Conservation (phyloP, 306 rosid species). For the Dryas octopetala region DNA sequence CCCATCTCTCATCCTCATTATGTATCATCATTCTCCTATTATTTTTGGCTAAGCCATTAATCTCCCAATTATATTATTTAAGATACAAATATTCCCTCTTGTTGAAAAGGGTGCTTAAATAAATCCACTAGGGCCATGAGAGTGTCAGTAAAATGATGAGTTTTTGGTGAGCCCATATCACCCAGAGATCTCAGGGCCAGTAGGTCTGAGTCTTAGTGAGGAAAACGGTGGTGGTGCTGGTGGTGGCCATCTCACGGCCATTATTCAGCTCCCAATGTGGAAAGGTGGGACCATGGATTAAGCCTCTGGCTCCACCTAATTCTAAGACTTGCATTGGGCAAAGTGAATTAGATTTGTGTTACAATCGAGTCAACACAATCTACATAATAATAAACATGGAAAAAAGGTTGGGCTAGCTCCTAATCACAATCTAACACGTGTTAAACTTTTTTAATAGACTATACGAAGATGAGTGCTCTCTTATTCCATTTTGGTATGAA, state of each 20-base stretch:
- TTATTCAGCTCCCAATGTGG: neutral
- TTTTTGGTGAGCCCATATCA: neutral
- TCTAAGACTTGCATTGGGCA: neutral
- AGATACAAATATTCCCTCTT: neutral
- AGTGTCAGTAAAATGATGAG: conserved; percentile 11
- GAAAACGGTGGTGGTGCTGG: conserved; percentile 17
- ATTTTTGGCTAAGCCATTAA: neutral
- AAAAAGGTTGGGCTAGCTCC: too few relatives aligned
- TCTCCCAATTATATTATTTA: neutral
- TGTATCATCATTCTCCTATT: neutral
- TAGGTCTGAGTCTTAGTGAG: neutral
- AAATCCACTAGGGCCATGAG: neutral
- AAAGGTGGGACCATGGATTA: neutral
- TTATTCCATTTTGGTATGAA: too few relatives aligned
- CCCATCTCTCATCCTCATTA: neutral
- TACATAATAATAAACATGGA: neutral
- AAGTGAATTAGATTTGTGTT: neutral
- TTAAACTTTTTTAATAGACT: too few relatives aligned
- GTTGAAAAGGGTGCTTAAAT: neutral
- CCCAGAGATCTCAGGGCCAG: conserved; percentile 8
- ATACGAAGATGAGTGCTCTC: too few relatives aligned
- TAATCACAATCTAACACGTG: too few relatives aligned
- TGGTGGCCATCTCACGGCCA: conserved; percentile 1
- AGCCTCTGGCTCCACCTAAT: neutral
- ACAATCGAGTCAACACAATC: neutral